phyloP scores from a whole-genome alignment of 139 green algal species.

The Asterochloris erici region DNA sequence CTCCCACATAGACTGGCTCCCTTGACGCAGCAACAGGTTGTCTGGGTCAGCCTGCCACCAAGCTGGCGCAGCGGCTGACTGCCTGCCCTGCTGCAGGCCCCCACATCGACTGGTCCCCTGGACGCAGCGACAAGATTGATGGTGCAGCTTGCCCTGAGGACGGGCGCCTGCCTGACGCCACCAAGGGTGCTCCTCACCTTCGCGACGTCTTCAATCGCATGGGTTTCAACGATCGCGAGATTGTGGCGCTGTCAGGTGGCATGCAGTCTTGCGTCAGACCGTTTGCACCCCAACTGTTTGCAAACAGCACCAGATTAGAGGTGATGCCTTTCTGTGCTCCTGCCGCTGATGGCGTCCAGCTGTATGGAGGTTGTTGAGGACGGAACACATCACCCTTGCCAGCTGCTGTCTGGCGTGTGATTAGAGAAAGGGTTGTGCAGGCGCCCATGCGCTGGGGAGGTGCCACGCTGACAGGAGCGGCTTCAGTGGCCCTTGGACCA shows the following conservation, averaged over 20 bases:
- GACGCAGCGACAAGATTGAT: slow-evolving; percentile 57
- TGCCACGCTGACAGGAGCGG: slow-evolving; percentile 85
- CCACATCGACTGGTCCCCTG: slow-evolving; percentile 66
- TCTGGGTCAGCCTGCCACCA: no score
- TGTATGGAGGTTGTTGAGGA: no score
- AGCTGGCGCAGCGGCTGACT: not conserved
- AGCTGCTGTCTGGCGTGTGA: no score
- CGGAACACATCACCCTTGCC: no score
- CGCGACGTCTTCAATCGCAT: slow-evolving; percentile 89
- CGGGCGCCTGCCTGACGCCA: slow-evolving; percentile 76
- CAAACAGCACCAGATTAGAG: no score
- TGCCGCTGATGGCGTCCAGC: no score
- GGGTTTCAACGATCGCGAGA: slow-evolving; percentile 81
- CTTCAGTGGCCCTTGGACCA: slow-evolving; percentile 71
- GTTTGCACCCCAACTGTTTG: no score
- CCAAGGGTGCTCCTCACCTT: slow-evolving; percentile 65
- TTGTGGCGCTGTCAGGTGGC: slow-evolving; percentile 81
- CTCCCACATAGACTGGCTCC: no score
- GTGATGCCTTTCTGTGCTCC: no score
- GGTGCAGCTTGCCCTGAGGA: slow-evolving; percentile 56
- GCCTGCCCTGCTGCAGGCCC: slow-evolving; percentile 52
- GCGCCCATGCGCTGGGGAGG: slow-evolving; percentile 13
- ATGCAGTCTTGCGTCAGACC: no score
- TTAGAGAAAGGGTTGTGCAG: not conserved
- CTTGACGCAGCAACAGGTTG: no score